Percentiles rank a stretch among this genome's conserved stretches.
Evolutionary conservation across 1,284 basidiomycete species (phyloP).

Genomic region (Ceratobasidium papillatum): DNA sequence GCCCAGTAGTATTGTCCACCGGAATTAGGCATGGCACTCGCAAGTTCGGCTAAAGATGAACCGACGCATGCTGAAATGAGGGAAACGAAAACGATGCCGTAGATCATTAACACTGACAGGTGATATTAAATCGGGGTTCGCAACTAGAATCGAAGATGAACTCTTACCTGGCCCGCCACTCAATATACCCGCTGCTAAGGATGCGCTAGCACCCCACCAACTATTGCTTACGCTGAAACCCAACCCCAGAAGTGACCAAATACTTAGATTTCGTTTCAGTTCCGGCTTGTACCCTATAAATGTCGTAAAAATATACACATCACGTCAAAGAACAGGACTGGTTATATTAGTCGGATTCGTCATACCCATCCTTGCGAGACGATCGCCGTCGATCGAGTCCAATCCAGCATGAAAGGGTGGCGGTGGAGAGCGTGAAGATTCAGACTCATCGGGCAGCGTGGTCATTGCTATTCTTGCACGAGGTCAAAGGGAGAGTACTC

Average conservation of each 20-base stretch:
- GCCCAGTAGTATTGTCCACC: constrained; percentile 41
- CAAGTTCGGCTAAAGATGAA: constrained; percentile 35
- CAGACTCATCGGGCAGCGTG: not conserved
- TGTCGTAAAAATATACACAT: not conserved
- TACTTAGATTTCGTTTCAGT: constrained; percentile 24
- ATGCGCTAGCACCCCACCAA: constrained; percentile 20
- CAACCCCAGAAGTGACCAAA: constrained; percentile 31
- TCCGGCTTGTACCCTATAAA: constrained; percentile 21
- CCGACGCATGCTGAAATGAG: constrained; percentile 25
- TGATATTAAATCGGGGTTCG: not conserved
- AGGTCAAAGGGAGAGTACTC: not conserved
- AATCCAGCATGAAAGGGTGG: not conserved
- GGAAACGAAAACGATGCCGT: constrained; percentile 25
- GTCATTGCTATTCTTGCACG: not conserved
- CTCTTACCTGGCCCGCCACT: constrained; percentile 17
- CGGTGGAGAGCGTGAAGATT: not conserved
- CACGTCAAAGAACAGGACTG: not conserved
- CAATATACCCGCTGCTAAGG: not conserved
- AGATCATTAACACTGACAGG: constrained; percentile 21
- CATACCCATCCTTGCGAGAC: constrained; percentile 26
- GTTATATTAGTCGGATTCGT: not conserved
- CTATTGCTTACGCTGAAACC: constrained; percentile 32
- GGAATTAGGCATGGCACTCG: constrained; percentile 40
- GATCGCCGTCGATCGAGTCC: constrained; percentile 19
- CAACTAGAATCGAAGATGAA: not conserved